A percentile compares a stretch with the other conserved stretches of the same genome.
Conservation (phyloP, 192 early-diverging fungal species). For the Spinellus fusiger region DNA sequence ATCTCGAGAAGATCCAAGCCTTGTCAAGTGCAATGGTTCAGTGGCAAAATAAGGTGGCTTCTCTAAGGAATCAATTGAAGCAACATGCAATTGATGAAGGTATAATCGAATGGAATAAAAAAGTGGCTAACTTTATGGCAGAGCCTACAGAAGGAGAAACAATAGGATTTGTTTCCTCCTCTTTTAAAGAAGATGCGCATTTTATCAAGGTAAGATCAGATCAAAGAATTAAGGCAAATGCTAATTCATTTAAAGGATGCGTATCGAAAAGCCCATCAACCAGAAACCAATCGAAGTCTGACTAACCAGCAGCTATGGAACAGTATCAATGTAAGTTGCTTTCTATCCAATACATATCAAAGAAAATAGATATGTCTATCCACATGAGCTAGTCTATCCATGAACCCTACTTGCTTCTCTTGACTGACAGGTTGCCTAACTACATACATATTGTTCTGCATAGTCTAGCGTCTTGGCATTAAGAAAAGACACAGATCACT, state of each 20-base stretch:
- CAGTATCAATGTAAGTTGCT: not conserved
- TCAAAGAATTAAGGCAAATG: too few species aligned
- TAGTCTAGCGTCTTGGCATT: too few species aligned
- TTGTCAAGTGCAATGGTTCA: constrained; percentile 3
- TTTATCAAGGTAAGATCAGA: not conserved
- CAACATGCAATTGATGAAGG: constrained; percentile 6
- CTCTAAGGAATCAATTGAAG: constrained; percentile 2
- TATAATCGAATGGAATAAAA: not conserved
- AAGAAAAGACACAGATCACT: not conserved
- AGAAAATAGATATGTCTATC: too few species aligned
- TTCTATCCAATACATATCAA: too few species aligned
- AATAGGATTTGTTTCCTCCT: not conserved
- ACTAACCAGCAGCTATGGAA: not conserved
- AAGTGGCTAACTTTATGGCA: not conserved
- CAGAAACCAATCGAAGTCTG: not conserved
- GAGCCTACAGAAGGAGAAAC: not conserved
- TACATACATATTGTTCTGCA: too few species aligned
- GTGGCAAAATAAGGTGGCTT: not conserved
- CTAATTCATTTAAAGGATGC: too few species aligned
- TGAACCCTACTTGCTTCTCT: too few species aligned
- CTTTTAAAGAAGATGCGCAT: not conserved
- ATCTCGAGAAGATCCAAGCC: constrained; percentile 7
- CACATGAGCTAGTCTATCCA: too few species aligned
- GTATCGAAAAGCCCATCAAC: not conserved
- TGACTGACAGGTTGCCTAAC: too few species aligned